Evolutionary conservation across 768 basidiomycete species (phyloP), one percentile per base, ranked within the genome.

Genomic region (Phallus indusiatus): DNA sequence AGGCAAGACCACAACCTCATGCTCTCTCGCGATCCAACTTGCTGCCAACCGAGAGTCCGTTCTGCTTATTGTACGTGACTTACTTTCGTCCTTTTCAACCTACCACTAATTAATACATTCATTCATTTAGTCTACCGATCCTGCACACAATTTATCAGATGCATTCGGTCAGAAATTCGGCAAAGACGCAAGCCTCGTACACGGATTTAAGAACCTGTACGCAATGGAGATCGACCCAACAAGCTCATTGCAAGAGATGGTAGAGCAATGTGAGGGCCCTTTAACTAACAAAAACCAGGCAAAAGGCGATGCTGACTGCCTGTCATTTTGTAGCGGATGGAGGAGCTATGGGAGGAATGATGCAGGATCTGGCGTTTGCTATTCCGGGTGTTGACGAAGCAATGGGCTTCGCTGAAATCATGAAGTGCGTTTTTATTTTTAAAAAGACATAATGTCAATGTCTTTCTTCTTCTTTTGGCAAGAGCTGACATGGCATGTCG

Each of bases 171-270:
- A 99, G 70, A 98, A 99, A 76, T 99, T 99, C 75, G 92, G 90
- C 61, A 98, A 98, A 69, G 96, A 99, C 70, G 96, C 96, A 34
- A 98, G 94, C 8, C 90, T 90, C 73, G 96, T 98, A 55, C 96
- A 95, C 67, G 96, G 96, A 9, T 97, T 97, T 66, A 84, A 90
- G 61, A 99, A 99, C 75, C 81, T 99, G 48, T 95, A 73, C 68
- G 96, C 96, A 3, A 99, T 99, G 96, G 96, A 99, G 73, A 99
- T 99, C 70, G 96, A 99, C 73, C 96, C 96, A 8, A 95, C 90
- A 51, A 93, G 93, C 66, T 86, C 93, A 24, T 90, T 99, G 63
- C 95, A 98, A 72, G 95, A 98, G 75, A 97, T 99, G 95, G 90
- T 98, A 36, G 96, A 99, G 67, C 86, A 90, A 68, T 94, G 94